Evolutionary conservation across 768 basidiomycete species (phyloP), one percentile per base, ranked within the genome.

Genomic region (Amanita thiersii): DNA sequence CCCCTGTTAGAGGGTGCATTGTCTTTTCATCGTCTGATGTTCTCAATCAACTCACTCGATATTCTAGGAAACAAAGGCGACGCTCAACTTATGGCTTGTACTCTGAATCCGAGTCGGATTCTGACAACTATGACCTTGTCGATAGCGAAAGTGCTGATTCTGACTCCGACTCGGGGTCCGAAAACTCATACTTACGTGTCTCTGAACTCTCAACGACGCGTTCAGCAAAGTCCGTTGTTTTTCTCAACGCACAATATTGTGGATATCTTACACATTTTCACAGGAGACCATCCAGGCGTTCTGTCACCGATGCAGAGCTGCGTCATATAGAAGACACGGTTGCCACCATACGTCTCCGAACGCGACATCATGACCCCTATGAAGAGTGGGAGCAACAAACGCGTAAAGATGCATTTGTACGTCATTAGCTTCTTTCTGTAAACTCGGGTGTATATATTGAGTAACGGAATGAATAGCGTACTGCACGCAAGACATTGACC

Each of bases 381-480:
- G 73, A 75, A 56, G 70, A 75, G 51, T 77, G 75, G 74, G 68
- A 75, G 56, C 64, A 65, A 43, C 58, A 68, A 46, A 69, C 70
- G 44, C 63, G 71, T 34, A 65, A 64, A 53, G 70, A 75, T 51
- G 68, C 74, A 18, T 69, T 73, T 47, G 73, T 75, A 53, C 45
- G 73, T 61, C 5, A 12, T 18, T 8, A 20, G 10, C 15, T 26
- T 23, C n/a, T n/a, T n/a, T n/a, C n/a, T n/a, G n/a, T n/a, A n/a
- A n/a, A n/a, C n/a, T n/a, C n/a, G n/a, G n/a, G n/a, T n/a, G n/a
- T n/a, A n/a, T n/a, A n/a, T n/a, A n/a, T n/a, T n/a, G n/a, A n/a
- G n/a, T n/a, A n/a, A n/a, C n/a, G n/a, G n/a, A n/a, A n/a, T n/a
- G n/a, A n/a, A n/a, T 23, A 75, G 75, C 61, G 59, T 44, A 59